Conservation (phyloP, 2,329 filamentous ascomycete species). For the Diaporthe nobilis region DNA sequence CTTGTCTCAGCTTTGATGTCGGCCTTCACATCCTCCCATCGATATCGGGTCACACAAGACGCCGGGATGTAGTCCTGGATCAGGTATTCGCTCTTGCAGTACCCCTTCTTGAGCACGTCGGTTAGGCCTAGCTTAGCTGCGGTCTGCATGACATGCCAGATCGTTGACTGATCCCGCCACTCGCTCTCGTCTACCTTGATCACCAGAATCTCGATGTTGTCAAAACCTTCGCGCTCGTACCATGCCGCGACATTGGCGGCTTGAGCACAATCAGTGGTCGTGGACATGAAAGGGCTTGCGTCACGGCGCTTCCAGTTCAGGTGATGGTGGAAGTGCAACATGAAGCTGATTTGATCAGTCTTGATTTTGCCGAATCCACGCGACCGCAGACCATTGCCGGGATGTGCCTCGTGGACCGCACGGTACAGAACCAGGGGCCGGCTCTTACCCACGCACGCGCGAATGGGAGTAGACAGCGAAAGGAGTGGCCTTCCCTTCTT, state of each 20-base stretch:
- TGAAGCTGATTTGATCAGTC: neutral
- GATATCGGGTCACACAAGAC: neutral
- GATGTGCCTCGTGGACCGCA: neutral
- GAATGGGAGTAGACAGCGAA: neutral
- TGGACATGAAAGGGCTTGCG: constrained; percentile 27
- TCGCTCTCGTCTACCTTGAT: neutral
- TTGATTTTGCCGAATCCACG: neutral
- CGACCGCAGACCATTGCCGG: neutral
- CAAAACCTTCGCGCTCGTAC: neutral
- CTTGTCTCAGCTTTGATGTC: neutral
- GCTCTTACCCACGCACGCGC: neutral
- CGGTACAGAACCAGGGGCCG: neutral
- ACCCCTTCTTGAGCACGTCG: neutral
- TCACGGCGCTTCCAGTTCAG: constrained; percentile 7
- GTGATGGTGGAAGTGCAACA: neutral
- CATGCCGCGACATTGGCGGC: neutral
- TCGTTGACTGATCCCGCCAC: neutral
- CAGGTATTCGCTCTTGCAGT: neutral
- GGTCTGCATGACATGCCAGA: neutral
- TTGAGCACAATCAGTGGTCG: neutral
- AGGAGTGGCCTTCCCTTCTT: neutral
- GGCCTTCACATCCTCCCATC: neutral
- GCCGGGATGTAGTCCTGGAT: neutral
- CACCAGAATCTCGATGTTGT: neutral
- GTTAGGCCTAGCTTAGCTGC: fast-evolving